A percentile compares a stretch with the other conserved stretches of the same genome.
Conservation (phyloP, 2,329 filamentous ascomycete genomes). For the Cladosporium oxysporum region DNA sequence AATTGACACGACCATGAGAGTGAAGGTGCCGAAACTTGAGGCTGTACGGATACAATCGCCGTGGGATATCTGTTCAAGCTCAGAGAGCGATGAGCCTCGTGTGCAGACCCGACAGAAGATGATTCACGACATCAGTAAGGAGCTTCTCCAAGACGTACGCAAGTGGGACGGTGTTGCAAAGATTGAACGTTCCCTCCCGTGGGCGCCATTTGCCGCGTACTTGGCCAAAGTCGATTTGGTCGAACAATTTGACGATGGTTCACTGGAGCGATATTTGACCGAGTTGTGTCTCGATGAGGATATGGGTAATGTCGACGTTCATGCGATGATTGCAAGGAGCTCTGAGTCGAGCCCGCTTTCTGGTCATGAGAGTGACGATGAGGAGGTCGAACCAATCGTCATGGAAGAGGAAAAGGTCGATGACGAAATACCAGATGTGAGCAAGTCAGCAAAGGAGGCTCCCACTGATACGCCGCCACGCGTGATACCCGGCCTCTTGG, state of each 20-base stretch:
- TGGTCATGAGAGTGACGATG: conserved; percentile 38
- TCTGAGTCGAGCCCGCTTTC: conserved; percentile 51
- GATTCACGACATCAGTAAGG: conserved; percentile 37
- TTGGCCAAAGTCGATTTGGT: conserved; percentile 41
- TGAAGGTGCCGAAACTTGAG: conserved; percentile 52
- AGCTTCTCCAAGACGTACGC: conserved; percentile 32
- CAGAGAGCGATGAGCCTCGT: background rate
- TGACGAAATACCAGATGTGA: background rate
- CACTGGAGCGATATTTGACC: conserved; percentile 39
- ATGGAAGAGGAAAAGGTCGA: background rate
- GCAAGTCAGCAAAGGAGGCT: background rate
- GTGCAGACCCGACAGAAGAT: conserved; percentile 38
- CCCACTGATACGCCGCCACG: background rate
- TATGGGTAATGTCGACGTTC: conserved; percentile 40
- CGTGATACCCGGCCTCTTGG: background rate
- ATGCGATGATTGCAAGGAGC: conserved; percentile 50
- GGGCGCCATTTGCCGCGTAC: conserved; percentile 51
- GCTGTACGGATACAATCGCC: conserved; percentile 46
- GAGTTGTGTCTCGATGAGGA: conserved; percentile 35
- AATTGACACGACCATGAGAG: conserved; percentile 50
- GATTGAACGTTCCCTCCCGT: conserved; percentile 46
- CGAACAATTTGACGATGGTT: conserved; percentile 46
- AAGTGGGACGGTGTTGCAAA: conserved; percentile 46
- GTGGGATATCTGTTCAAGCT: conserved; percentile 45
- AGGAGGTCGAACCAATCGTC: conserved; percentile 35